Conservation (phyloP, 2,329 filamentous ascomycete genomes). For the Furcasterigmium sp. region DNA sequence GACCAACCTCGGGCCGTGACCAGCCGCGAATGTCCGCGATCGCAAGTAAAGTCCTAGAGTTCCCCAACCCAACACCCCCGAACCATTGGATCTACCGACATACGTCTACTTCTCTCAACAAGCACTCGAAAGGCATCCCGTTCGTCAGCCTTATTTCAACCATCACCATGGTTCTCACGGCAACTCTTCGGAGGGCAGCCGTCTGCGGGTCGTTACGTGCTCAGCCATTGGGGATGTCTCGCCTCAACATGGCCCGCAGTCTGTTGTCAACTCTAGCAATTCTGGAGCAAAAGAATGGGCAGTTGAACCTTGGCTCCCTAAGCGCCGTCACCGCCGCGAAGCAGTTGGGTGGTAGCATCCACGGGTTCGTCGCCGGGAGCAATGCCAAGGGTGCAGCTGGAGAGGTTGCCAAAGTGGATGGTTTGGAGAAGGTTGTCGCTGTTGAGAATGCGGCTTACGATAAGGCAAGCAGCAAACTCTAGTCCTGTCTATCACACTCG, state of each 20-base stretch:
- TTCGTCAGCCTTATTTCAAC: not conserved
- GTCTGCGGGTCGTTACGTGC: slow-evolving; percentile 24
- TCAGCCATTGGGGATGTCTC: slow-evolving; percentile 45
- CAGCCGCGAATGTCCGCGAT: too few relatives aligned
- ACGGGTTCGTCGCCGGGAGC: slow-evolving; percentile 80
- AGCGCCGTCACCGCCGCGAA: slow-evolving; percentile 81
- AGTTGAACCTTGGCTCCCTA: slow-evolving; percentile 76
- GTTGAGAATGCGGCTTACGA: slow-evolving; percentile 90
- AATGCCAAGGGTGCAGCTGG: slow-evolving; percentile 72
- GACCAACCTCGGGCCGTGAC: slow-evolving; percentile 30
- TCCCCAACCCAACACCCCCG: slow-evolving; percentile 1
- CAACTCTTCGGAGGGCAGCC: slow-evolving; percentile 7
- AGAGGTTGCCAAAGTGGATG: slow-evolving; percentile 82
- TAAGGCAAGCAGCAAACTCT: too few relatives aligned
- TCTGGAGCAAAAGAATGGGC: slow-evolving; percentile 87
- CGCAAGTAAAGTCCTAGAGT: too few relatives aligned
- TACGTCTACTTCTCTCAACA: not conserved
- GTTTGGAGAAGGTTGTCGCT: slow-evolving; percentile 84
- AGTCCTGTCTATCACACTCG: too few relatives aligned
- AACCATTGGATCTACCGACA: not conserved
- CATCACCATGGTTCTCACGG: slow-evolving; percentile 23
- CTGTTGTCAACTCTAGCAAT: slow-evolving; percentile 85
- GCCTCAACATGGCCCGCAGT: slow-evolving; percentile 17
- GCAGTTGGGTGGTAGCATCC: slow-evolving; percentile 79
- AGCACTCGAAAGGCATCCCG: not conserved